Evolutionary conservation across 2,329 filamentous ascomycete species (phyloP), one percentile per base, ranked within the genome.

Genomic region (Coniochaeta sp.): DNA sequence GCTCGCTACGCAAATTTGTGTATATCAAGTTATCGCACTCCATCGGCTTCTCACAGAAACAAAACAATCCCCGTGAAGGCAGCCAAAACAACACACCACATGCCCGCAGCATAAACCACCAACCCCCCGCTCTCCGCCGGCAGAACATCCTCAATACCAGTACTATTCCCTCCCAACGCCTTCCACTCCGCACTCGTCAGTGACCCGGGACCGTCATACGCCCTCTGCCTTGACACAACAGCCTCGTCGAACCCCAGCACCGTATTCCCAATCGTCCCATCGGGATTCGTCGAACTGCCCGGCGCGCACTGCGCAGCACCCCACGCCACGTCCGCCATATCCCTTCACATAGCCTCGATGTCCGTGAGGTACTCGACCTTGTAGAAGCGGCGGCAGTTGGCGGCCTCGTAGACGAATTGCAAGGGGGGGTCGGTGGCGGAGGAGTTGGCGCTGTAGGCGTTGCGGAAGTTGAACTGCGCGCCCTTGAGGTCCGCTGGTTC

Each of bases 341-440:
- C 68, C 27, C 63, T 65, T 81, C 81, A 85, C 31, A 77, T 53
- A 12, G 65, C 66, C 6, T 65, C 67, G 0, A 76, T 69, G 52
- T 79, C 68, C 3, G 68, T 59, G 48, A 76, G 64, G 67, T 78
- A 80, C 3, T 71, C 65, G 6, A 67, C 58, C 8, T 79, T 81
- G 49, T 76, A 82, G 62, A 76, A 85, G 2, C 82, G 60, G 14
- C 77, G 68, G 55, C 80, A 85, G 55, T 81, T 75, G 0, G 81
- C 76, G 0, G 76, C 71, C 53, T 83, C 76, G 42, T 78, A 76
- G 6, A 77, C 63, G 56, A 83, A 84, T 58, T 85, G 81, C 26
- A 78, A 67, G 2, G 82, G 81, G 0, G 71, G 63, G 49, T 58
- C 32, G 3, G 24, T 38, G 32, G 13, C 52, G n/a, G n/a, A n/a